Percentiles rank a stretch among this genome's conserved stretches.
Evolutionary conservation across 208 protist species (phyloP).

Genomic region (Leishmania guyanensis): DNA sequence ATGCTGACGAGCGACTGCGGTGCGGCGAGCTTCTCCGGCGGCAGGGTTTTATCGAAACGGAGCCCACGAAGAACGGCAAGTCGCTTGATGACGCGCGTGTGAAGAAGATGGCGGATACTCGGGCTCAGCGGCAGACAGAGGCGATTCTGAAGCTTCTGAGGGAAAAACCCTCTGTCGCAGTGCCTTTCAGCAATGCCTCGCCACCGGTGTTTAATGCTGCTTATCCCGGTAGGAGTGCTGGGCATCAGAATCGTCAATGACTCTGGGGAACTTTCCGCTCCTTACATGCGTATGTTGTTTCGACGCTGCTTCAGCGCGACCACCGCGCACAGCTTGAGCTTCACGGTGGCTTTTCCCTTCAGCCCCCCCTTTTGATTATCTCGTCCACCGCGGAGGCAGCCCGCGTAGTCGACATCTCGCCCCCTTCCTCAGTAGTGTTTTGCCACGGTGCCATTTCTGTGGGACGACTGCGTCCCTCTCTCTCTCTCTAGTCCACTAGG

Average conservation of each 20-base stretch:
- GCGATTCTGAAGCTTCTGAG: constrained; percentile 18
- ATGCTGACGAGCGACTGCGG: constrained; percentile 23
- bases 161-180: neutral
- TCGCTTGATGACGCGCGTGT: constrained; percentile 9
- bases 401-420: neutral
- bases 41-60: constrained; percentile 14
- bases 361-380: neutral
- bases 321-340: neutral
- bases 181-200: neutral
- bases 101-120: neutral
- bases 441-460: neutral
- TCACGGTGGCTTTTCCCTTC: neutral
- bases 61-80: neutral
- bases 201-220: neutral
- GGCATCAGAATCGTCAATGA: neutral
- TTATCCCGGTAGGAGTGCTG: neutral
- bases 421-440: neutral
- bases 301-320: neutral
- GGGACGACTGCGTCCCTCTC: neutral
- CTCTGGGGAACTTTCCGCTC: neutral
- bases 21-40: constrained; percentile 26
- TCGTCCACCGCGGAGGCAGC: neutral
- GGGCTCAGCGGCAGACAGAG: constrained; percentile 12
- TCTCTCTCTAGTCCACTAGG: neutral
- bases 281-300: neutral